These are phyloP conservation scores for Penicillium sclerotigenum DNA, from an alignment of 2,329 filamentous ascomycete species.

Conservation along the genomic window DNA sequence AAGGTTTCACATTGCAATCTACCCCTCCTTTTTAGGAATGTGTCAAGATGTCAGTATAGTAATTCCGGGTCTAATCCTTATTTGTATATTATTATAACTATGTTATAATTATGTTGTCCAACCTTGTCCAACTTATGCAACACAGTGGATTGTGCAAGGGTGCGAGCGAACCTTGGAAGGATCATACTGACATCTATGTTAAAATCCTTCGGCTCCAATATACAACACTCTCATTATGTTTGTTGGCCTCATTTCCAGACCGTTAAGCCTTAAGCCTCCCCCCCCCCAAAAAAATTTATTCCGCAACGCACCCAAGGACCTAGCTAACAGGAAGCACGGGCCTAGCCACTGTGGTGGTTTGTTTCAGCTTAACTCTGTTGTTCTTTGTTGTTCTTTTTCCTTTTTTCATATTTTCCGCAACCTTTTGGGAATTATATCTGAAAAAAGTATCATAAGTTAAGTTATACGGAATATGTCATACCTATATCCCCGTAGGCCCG, in stretches of 20 bases:
- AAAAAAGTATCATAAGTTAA: not conserved
- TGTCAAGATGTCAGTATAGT: not conserved
- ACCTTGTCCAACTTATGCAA: too few relatives aligned
- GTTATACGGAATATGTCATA: not conserved
- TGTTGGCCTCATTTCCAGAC: conserved; percentile 14
- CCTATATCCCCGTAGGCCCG: too few relatives aligned
- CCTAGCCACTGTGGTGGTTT: conserved; percentile 30
- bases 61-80: not conserved
- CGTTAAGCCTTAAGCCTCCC: conserved; percentile 6
- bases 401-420: too few relatives aligned
- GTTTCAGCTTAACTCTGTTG: conserved; percentile 27
- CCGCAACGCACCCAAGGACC: conserved; percentile 12
- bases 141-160: not conserved
- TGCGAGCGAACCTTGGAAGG: too few relatives aligned
- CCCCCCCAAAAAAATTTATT: too few relatives aligned
- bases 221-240: not conserved
- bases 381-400: too few relatives aligned
- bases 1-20: not conserved
- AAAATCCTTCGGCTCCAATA: not conserved
- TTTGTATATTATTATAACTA: too few relatives aligned
- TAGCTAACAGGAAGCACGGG: conserved; percentile 29
- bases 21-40: not conserved
- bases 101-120: too few relatives aligned
- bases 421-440: not conserved
- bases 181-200: not conserved